Evolutionary conservation across 192 early-diverging fungal species (phyloP).

Genomic region (Linnemannia hyalina): DNA sequence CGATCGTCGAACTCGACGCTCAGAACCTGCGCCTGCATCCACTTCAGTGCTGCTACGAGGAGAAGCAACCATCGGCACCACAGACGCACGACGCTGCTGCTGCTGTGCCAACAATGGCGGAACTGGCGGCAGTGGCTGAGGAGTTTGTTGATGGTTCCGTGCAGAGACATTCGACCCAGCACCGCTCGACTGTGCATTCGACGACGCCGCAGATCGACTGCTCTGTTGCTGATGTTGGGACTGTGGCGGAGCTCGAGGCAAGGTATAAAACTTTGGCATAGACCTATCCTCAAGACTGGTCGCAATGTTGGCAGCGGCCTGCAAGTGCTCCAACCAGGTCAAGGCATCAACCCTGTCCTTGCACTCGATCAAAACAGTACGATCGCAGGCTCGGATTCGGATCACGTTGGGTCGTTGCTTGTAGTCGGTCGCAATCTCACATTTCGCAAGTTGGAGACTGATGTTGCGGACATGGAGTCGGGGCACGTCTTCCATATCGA

Average conservation of each 20-base stretch:
- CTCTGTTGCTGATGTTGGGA: not conserved
- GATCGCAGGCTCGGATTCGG: slow-evolving; percentile 56
- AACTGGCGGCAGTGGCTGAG: not conserved
- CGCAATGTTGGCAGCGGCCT: slow-evolving; percentile 64
- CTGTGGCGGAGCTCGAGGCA: slow-evolving; percentile 32
- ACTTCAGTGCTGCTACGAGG: not conserved
- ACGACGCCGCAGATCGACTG: not conserved
- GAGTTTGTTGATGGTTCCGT: slow-evolving; percentile 8
- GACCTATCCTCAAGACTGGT: slow-evolving; percentile 56
- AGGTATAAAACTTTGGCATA: slow-evolving; percentile 65
- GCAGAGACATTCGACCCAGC: not conserved
- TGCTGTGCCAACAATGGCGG: not conserved
- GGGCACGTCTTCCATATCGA: slow-evolving; percentile 51
- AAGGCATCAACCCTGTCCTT: slow-evolving; percentile 52
- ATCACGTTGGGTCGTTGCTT: slow-evolving; percentile 60
- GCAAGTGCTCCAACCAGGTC: slow-evolving; percentile 61
- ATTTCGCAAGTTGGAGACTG: slow-evolving; percentile 52
- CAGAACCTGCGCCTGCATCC: not conserved
- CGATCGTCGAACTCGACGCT: not conserved
- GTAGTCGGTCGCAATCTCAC: slow-evolving; percentile 59
- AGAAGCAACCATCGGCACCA: not conserved
- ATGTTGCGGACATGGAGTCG: slow-evolving; percentile 48
- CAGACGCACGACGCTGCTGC: slow-evolving; percentile 2
- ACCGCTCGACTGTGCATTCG: not conserved
- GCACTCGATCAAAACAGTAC: slow-evolving; percentile 59